Evolutionary conservation across 2,329 filamentous ascomycete genomes (phyloP).

Genomic region (Xylariaceae sp.): DNA sequence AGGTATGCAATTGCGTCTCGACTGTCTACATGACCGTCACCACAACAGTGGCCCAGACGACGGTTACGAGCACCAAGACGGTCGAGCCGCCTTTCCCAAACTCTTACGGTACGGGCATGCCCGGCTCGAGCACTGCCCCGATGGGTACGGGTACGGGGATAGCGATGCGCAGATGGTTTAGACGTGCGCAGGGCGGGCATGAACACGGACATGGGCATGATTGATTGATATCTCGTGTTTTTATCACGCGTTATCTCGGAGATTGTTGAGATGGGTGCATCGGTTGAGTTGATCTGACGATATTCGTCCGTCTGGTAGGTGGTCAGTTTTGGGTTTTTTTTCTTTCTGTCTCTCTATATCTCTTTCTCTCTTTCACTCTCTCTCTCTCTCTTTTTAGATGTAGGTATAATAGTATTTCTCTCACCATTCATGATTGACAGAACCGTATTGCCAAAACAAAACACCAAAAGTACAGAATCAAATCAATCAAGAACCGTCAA

Average conservation of each 20-base stretch:
- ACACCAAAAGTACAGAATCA: too few species aligned
- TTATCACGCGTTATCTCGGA: too few species aligned
- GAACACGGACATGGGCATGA: conserved; percentile 16
- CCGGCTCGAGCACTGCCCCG: conserved; percentile 2
- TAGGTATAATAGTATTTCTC: too few species aligned
- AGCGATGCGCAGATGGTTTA: conserved; percentile 24
- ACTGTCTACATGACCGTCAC: conserved; percentile 27
- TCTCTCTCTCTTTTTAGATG: too few species aligned
- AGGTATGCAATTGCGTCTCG: neutral
- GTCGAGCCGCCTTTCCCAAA: conserved; percentile 27
- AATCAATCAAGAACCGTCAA: conserved; percentile 6
- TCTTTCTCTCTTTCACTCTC: too few species aligned
- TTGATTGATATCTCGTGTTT: neutral
- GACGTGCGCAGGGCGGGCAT: conserved; percentile 16
- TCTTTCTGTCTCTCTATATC: too few species aligned
- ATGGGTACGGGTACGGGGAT: conserved; percentile 13
- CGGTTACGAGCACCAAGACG: conserved; percentile 23
- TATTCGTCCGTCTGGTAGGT: too few species aligned
- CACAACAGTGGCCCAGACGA: conserved; percentile 16
- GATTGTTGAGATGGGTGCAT: neutral
- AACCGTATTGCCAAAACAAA: neutral
- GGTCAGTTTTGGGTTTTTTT: too few species aligned
- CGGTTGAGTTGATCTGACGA: too few species aligned
- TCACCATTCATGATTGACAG: too few species aligned
- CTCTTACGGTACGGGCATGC: conserved; percentile 18